These are phyloP conservation scores for Stramenopiles sp. DNA, from an alignment of 352 stramenopile species.

Conservation along the genomic window DNA sequence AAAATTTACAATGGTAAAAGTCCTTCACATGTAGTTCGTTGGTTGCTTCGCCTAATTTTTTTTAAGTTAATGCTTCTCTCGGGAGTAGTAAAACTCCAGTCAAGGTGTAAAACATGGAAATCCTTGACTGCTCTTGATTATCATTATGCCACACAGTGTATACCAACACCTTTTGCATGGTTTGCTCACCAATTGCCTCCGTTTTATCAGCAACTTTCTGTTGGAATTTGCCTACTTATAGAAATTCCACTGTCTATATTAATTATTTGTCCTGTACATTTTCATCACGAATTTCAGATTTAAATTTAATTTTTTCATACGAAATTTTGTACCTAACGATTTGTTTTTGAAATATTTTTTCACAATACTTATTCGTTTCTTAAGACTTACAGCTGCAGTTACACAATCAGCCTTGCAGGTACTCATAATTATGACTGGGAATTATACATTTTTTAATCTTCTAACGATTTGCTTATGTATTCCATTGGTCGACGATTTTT, in stretches of 20 bases:
- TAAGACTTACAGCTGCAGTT: too few relatives aligned
- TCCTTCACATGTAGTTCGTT: slow-evolving; percentile 20
- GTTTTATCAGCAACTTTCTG: slow-evolving; percentile 27
- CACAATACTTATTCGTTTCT: too few relatives aligned
- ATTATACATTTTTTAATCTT: slow-evolving; percentile 74
- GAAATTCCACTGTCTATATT: slow-evolving; percentile 44
- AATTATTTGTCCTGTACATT: slow-evolving; percentile 26
- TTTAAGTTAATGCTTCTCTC: slow-evolving; percentile 76
- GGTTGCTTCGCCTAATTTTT: slow-evolving; percentile 38
- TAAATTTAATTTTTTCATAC: too few relatives aligned
- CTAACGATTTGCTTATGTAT: too few relatives aligned
- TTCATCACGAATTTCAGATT: background rate
- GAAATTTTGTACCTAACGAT: too few relatives aligned
- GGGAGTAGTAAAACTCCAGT: slow-evolving; percentile 50
- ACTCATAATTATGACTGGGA: slow-evolving; percentile 39
- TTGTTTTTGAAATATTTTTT: too few relatives aligned
- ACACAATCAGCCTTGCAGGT: slow-evolving; percentile 38
- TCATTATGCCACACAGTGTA: slow-evolving; percentile 43
- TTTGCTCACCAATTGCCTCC: slow-evolving; percentile 36
- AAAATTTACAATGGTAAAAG: too few relatives aligned
- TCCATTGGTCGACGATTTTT: too few relatives aligned
- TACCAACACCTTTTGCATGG: slow-evolving; percentile 39
- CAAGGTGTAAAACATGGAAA: slow-evolving; percentile 44
- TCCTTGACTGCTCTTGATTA: slow-evolving; percentile 46
- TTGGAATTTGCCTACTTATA: slow-evolving; percentile 37